phyloP scores from a whole-genome alignment of 331 rosid genomes.

The Quercus lobata region DNA sequence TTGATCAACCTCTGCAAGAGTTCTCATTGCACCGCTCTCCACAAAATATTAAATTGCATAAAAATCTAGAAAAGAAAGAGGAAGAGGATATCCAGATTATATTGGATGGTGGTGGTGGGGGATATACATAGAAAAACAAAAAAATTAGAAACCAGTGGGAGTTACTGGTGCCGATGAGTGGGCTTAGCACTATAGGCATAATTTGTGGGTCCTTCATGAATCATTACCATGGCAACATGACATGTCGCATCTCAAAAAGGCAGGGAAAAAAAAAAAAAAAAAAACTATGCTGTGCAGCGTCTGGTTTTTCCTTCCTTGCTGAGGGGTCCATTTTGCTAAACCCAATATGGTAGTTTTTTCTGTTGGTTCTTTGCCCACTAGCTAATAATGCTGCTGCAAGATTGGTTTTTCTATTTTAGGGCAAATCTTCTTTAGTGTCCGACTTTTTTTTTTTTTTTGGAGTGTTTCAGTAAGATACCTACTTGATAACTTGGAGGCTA shows the following conservation, averaged over 20 bases:
- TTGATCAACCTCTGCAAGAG: not conserved
- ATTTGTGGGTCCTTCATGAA: constrained; percentile 16
- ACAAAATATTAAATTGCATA: not conserved
- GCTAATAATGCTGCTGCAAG: not conserved
- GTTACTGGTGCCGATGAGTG: constrained; percentile 24
- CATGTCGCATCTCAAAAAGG: constrained; percentile 13
- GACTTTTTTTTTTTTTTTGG: not conserved
- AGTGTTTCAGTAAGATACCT: not conserved
- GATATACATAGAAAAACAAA: not conserved
- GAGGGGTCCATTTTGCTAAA: constrained; percentile 8
- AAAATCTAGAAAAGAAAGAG: constrained; percentile 3
- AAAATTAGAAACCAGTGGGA: constrained; percentile 10
- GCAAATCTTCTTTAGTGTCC: not conserved
- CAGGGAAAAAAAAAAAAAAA: no score
- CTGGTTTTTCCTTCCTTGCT: constrained; percentile 10
- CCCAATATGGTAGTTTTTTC: constrained; percentile 20
- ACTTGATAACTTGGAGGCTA: not conserved
- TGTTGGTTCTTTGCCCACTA: not conserved
- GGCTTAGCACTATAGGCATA: constrained; percentile 24
- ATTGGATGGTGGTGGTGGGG: not conserved
- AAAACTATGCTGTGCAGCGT: constrained; percentile 1
- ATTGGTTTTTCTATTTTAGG: not conserved
- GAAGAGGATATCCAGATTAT: not conserved
- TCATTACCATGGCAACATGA: constrained; percentile 15
- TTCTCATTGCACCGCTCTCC: not conserved